Evolutionary conservation across 768 basidiomycete genomes (phyloP).

Genomic region (Boletus edulis): DNA sequence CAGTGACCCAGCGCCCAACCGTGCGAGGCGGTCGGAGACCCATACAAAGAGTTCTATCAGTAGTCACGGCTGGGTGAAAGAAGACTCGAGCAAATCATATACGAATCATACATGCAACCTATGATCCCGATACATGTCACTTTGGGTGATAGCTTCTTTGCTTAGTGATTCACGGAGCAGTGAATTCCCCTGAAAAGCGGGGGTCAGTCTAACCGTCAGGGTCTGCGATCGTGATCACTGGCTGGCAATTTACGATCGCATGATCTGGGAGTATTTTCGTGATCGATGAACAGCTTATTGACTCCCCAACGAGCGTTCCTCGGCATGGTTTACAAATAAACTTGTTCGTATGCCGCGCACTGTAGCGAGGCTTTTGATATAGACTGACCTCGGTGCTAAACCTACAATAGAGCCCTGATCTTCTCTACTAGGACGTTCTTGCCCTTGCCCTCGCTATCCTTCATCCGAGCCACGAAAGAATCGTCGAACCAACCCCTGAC

Average conservation of each 20-base stretch:
- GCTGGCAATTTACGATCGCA: no score
- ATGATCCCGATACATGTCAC: no score
- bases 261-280: no score
- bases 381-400: neutral
- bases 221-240: no score
- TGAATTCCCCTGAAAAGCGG: no score
- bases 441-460: constrained; percentile 63
- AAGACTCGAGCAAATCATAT: neutral
- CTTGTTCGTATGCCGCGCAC: neutral
- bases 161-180: no score
- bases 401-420: constrained; percentile 34
- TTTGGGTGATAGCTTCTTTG: no score
- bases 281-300: no score
- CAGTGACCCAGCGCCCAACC: neutral
- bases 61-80: neutral
- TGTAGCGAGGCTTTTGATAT: constrained; percentile 7
- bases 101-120: neutral
- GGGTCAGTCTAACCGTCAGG: no score
- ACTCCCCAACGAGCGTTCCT: no score
- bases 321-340: neutral
- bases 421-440: constrained; percentile 67
- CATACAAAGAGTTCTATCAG: neutral
- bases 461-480: constrained; percentile 46
- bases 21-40: neutral
- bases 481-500: constrained; percentile 60